Evolutionary conservation across 306 rosid species (phyloP), one percentile per base, ranked within the genome.

Genomic region (barrel medic (Medicago truncatula)): DNA sequence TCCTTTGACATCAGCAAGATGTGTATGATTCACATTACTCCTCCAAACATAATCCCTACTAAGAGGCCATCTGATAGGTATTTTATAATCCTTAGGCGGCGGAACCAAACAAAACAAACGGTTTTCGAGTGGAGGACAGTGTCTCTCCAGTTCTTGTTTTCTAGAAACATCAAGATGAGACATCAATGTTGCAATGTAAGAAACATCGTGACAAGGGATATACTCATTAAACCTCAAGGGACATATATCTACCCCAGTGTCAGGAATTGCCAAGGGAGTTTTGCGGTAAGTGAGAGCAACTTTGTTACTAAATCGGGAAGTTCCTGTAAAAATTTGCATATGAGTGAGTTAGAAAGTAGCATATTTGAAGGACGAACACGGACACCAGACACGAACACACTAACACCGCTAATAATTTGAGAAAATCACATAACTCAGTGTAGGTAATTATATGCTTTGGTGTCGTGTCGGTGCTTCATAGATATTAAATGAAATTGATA

Each of bases 1-100:
- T 63, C 99, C 97, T 77, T 92, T 95, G 78, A 92, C 99, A 70
- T 92, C 83, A 11, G 99, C 97, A 53, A 95, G 93, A 84, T 71
- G 96, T 7, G 97, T 89, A 72, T 92, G 97, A 84, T 95, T 95
- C 75, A 90, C 93, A 77, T 95, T 90, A 85, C 97, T 90, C 73
- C 90, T 89, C 97, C 99, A 92, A 83, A 95, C 97, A 74, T 82
- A 95, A 81, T 95, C 97, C 88, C 97, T 82, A 73, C 97, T 92
- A 80, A 80, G 87, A 54, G 99, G 97, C 96, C 99, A 95, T 69
- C 72, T 78, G 77, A 95, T 87, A 17, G 99, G 96, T 66, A 86
- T 86, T 85, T 92, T 95, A 81, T 92, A 92, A 81, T 92, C 92
- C 58, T 75, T 77, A 1, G 99, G 97, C 8, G 97, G 96, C 11